Percentiles rank a stretch among this genome's conserved stretches.
Evolutionary conservation across 805 yeast species (phyloP).

Genomic region (Metschnikowia kunwiensis): DNA sequence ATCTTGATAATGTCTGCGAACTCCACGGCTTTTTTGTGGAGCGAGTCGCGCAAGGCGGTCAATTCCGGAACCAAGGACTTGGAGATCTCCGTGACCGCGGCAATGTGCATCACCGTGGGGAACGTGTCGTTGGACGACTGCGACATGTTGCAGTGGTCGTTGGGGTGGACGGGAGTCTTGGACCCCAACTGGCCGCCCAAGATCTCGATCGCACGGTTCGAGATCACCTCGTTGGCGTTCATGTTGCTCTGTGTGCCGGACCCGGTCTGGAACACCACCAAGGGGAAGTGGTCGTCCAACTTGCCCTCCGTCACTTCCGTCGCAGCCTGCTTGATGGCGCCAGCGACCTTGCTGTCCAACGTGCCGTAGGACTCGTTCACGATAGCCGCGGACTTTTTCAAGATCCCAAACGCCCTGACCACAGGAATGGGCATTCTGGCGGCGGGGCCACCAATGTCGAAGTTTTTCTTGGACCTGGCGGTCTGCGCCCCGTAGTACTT

Average conservation of each 20-base stretch:
- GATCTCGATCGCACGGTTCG: conserved; percentile 95
- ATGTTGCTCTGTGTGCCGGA: conserved; percentile 98
- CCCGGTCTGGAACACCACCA: conserved; percentile 98
- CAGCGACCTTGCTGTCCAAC: conserved; percentile 78
- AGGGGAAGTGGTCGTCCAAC: conserved; percentile 90
- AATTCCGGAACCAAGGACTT: conserved; percentile 76
- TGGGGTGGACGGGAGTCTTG: conserved; percentile 94
- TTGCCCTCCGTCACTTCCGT: conserved; percentile 93
- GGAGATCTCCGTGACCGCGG: conserved; percentile 89
- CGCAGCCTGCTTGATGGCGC: conserved; percentile 89
- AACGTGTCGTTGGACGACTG: conserved; percentile 99
- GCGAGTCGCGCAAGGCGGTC: conserved; percentile 70
- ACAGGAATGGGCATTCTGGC: conserved; percentile 92
- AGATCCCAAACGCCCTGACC: conserved; percentile 85
- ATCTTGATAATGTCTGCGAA: conserved; percentile 89
- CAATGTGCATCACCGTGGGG: conserved; percentile 99
- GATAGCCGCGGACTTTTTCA: conserved; percentile 92
- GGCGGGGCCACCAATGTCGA: conserved; percentile 90
- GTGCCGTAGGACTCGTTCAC: conserved; percentile 79
- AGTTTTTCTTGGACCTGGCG: conserved; percentile 87
- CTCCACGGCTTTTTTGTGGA: conserved; percentile 75
- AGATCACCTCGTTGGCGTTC: conserved; percentile 98
- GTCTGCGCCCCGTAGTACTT: conserved; percentile 99
- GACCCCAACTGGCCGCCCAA: conserved; percentile 92
- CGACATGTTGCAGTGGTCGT: conserved; percentile 97